These are phyloP conservation scores for Microcyclospora pomicola DNA, from an alignment of 2,329 filamentous ascomycete species.

Conservation along the genomic window DNA sequence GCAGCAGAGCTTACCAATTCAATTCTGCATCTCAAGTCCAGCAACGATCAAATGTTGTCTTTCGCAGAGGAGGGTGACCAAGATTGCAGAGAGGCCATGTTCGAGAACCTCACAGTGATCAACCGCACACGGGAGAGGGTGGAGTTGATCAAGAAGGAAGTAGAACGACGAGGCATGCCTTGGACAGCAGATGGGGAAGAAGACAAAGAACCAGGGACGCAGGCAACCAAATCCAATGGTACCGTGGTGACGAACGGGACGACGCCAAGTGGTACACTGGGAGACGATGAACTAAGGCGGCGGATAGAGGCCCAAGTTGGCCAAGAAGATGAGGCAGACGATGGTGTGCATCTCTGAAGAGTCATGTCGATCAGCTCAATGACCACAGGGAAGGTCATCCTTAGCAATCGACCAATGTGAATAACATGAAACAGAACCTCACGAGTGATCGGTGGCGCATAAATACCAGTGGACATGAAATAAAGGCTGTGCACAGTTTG, in stretches of 20 bases:
- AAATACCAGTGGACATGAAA: too few relatives aligned
- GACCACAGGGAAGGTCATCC: too few relatives aligned
- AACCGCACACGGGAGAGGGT: slow-evolving; percentile 54
- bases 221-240: background rate
- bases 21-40: slow-evolving; percentile 59
- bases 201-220: slow-evolving; percentile 8
- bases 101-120: slow-evolving; percentile 58
- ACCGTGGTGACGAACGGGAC: slow-evolving; percentile 3
- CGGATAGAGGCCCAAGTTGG: slow-evolving; percentile 43
- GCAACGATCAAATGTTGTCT: slow-evolving; percentile 57
- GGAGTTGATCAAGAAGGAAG: slow-evolving; percentile 48
- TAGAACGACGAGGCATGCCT: slow-evolving; percentile 45
- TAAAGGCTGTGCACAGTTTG: too few relatives aligned
- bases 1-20: slow-evolving; percentile 62
- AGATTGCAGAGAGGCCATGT: slow-evolving; percentile 61
- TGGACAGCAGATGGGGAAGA: slow-evolving; percentile 28
- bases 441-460: too few relatives aligned
- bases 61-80: slow-evolving; percentile 50
- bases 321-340: slow-evolving; percentile 36
- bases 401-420: too few relatives aligned
- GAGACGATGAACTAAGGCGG: slow-evolving; percentile 45
- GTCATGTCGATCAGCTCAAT: too few relatives aligned
- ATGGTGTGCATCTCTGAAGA: slow-evolving; percentile 49
- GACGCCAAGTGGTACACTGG: slow-evolving; percentile 33
- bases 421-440: too few relatives aligned